phyloP scores from a whole-genome alignment of 139 green algal genomes.

The Tetradesmus obliquus region DNA sequence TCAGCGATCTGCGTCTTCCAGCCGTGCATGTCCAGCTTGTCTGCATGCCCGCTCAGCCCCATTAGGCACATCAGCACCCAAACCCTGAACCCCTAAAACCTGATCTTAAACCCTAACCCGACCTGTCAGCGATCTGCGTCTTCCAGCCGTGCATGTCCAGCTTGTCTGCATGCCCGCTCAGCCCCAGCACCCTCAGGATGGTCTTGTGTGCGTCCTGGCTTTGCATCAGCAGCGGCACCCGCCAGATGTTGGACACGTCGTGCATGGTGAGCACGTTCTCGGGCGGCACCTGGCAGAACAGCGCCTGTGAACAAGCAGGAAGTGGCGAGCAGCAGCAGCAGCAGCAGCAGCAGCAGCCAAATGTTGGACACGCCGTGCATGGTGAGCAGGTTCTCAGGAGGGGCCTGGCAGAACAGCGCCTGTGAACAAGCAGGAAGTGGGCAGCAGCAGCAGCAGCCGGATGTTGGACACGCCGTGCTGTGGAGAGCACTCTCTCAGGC shows the following conservation, averaged over 20 bases:
- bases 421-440: constrained; percentile 39
- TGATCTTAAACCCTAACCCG: constrained; percentile 57
- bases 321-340: not conserved
- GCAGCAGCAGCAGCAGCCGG: not conserved
- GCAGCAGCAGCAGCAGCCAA: not conserved
- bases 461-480: constrained; percentile 53
- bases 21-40: constrained; percentile 71
- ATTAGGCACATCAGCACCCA: not conserved
- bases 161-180: constrained; percentile 55
- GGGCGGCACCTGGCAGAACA: constrained; percentile 95
- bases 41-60: constrained; percentile 46
- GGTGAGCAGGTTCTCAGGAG: constrained; percentile 85
- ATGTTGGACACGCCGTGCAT: constrained; percentile 97
- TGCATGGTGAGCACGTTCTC: constrained; percentile 94
- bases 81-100: too few species aligned
- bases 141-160: constrained; percentile 82
- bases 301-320: constrained; percentile 65
- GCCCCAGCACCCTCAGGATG: constrained; percentile 75
- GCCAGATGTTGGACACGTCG: constrained; percentile 99
- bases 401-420: constrained; percentile 97
- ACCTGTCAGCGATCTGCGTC: constrained; percentile 81
- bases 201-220: constrained; percentile 81
- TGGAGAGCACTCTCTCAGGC: constrained; percentile 85
- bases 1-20: constrained; percentile 84
- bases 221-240: constrained; percentile 91